Percentiles rank a stretch among this genome's conserved stretches.
These are phyloP conservation scores for Clathrus columnatus DNA, from an alignment of 768 basidiomycete species.

Conservation along the genomic window DNA sequence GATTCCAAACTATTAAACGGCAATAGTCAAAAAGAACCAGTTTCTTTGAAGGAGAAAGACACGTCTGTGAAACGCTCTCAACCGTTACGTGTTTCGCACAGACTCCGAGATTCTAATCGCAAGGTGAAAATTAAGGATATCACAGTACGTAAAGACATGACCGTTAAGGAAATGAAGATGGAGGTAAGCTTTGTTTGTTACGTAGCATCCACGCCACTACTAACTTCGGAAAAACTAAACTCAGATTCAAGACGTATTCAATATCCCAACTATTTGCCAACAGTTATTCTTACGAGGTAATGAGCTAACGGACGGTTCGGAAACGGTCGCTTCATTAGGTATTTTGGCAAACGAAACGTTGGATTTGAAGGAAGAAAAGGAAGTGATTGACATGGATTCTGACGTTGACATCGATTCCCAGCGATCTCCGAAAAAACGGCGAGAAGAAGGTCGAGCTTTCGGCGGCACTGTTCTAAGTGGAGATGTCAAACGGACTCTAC, in stretches of 20 bases:
- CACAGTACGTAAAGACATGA: conserved; percentile 52
- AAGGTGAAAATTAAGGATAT: conserved; percentile 40
- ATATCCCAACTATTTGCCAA: conserved; percentile 71
- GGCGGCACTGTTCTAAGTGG: conserved; percentile 62
- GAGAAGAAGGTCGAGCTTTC: conserved; percentile 60
- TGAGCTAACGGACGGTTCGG: conserved; percentile 57
- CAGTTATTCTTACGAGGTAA: conserved; percentile 51
- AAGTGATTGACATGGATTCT: conserved; percentile 32
- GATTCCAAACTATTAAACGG: not conserved
- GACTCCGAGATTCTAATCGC: conserved; percentile 48
- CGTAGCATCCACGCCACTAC: not conserved
- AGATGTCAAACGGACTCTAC: conserved; percentile 24
- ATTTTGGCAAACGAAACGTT: conserved; percentile 53
- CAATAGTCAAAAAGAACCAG: not conserved
- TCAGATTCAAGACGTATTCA: conserved; percentile 54
- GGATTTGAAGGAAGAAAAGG: conserved; percentile 55
- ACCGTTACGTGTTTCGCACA: conserved; percentile 37
- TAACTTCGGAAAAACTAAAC: no score
- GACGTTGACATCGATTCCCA: conserved; percentile 46
- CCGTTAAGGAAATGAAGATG: conserved; percentile 72
- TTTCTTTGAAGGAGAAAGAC: not conserved
- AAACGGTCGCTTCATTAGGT: conserved; percentile 43
- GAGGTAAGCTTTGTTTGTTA: no score
- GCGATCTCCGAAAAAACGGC: conserved; percentile 35
- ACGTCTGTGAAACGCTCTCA: not conserved